Percentiles rank a stretch among this genome's conserved stretches.
Conservation (phyloP, 2,329 filamentous ascomycete genomes). For the Fusarium nurragi region DNA sequence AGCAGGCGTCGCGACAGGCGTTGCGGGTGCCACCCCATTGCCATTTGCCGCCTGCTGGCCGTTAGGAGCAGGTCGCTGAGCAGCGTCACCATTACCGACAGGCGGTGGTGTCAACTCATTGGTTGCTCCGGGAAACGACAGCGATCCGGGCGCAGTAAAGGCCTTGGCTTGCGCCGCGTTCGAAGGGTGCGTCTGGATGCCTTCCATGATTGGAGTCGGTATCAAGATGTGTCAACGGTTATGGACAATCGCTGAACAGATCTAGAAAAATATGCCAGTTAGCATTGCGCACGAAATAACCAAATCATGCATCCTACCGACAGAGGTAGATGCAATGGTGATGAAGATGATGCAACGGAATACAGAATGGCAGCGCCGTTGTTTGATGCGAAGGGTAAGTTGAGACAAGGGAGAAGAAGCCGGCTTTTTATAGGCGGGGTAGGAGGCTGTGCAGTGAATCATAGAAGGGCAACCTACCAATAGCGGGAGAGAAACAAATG, state of each 20-base stretch:
- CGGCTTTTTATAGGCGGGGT: constrained; percentile 41
- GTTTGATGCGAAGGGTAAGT: constrained; percentile 40
- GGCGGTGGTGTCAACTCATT: constrained; percentile 82
- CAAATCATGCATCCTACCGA: constrained; percentile 32
- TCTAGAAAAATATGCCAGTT: constrained; percentile 44
- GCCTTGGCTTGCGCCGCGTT: constrained; percentile 94
- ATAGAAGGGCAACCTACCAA: constrained; percentile 61
- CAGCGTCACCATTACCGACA: constrained; percentile 71
- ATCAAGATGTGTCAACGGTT: constrained; percentile 34
- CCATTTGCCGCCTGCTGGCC: constrained; percentile 69
- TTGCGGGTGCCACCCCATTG: constrained; percentile 85
- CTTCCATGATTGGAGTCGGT: constrained; percentile 73
- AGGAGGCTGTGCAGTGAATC: constrained; percentile 39
- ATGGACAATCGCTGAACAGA: constrained; percentile 46
- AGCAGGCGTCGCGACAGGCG: constrained; percentile 90
- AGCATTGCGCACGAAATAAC: constrained; percentile 34
- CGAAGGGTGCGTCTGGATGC: constrained; percentile 88
- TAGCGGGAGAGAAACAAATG: constrained; percentile 93
- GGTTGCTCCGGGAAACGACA: constrained; percentile 88
- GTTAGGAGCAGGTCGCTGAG: constrained; percentile 52
- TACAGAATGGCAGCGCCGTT: constrained; percentile 12
- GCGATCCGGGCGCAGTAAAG: constrained; percentile 90
- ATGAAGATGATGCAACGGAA: background rate
- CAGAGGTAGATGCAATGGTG: constrained; percentile 30
- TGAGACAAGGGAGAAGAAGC: constrained; percentile 36